Percentiles rank a stretch among this genome's conserved stretches.
Evolutionary conservation across 2,329 filamentous ascomycete genomes (phyloP).

Genomic region (Microcyclosporella mali): DNA sequence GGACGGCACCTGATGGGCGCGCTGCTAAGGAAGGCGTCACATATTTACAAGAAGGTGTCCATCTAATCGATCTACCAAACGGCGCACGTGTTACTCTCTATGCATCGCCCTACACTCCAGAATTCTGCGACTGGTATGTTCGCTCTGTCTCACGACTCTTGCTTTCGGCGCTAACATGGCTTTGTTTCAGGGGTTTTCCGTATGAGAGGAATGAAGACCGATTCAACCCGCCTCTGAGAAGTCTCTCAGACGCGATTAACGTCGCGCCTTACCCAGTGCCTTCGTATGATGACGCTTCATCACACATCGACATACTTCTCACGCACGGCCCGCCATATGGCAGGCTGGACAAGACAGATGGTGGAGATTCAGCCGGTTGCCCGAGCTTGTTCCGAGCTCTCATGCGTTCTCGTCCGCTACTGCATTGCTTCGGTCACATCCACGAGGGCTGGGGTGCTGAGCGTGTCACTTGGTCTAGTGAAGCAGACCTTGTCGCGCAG

Average conservation of each 20-base stretch:
- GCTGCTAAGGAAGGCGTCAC: constrained; percentile 40
- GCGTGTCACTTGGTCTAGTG: constrained; percentile 44
- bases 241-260: constrained; percentile 8
- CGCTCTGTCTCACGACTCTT: background rate
- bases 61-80: constrained; percentile 41
- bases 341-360: constrained; percentile 24
- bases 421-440: constrained; percentile 57
- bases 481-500: constrained; percentile 4
- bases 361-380: constrained; percentile 36
- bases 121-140: constrained; percentile 43
- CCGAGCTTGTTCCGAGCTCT: constrained; percentile 43
- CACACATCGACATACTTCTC: constrained; percentile 35
- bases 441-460: constrained; percentile 55
- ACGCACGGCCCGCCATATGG: constrained; percentile 36
- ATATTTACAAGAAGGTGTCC: constrained; percentile 49
- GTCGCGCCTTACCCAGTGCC: constrained; percentile 10
- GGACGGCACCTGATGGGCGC: constrained; percentile 10
- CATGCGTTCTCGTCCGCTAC: constrained; percentile 36
- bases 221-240: constrained; percentile 10
- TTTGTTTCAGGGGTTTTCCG: constrained; percentile 40
- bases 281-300: constrained; percentile 1
- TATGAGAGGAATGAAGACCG: constrained; percentile 46
- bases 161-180: background rate
- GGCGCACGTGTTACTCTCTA: constrained; percentile 48
- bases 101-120: constrained; percentile 49